These are phyloP conservation scores for Penicillium samsonianum DNA, from an alignment of 495 filamentous ascomycete species.

Conservation along the genomic window DNA sequence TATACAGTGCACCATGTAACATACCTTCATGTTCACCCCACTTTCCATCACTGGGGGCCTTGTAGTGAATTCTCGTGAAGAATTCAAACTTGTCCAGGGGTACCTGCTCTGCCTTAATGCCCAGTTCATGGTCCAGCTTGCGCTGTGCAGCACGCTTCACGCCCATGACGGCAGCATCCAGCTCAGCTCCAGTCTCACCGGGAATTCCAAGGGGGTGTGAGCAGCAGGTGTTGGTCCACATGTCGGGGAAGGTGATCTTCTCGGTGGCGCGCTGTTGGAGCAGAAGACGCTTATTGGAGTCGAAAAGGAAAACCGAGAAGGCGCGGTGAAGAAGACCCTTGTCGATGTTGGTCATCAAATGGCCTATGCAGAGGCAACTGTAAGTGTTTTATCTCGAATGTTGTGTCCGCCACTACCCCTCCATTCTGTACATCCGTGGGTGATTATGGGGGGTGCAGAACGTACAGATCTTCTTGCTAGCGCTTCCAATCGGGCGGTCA, in stretches of 20 bases:
- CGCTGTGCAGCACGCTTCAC: slow-evolving; percentile 89
- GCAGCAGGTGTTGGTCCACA: slow-evolving; percentile 99
- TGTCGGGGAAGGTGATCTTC: slow-evolving; percentile 98
- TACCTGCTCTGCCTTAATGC: slow-evolving; percentile 88
- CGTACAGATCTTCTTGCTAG: slow-evolving; percentile 97
- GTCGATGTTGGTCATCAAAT: slow-evolving; percentile 98
- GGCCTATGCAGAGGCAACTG: slow-evolving; percentile 57
- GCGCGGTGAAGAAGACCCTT: slow-evolving; percentile 93
- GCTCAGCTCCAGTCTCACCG: slow-evolving; percentile 82
- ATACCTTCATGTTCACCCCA: slow-evolving; percentile 99
- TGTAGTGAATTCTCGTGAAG: slow-evolving; percentile 96
- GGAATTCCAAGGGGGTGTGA: slow-evolving; percentile 93
- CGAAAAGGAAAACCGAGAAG: slow-evolving; percentile 97
- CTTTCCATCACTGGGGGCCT: slow-evolving; percentile 92
- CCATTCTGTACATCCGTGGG: slow-evolving; percentile 10
- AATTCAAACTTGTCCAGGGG: slow-evolving; percentile 89
- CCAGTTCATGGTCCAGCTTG: slow-evolving; percentile 92
- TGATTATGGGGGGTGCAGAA: slow-evolving; percentile 17
- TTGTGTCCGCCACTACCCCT: slow-evolving; percentile 18
- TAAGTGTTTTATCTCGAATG: slow-evolving; percentile 3
- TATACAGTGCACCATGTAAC: slow-evolving; percentile 25
- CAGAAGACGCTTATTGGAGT: slow-evolving; percentile 80
- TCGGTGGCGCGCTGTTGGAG: slow-evolving; percentile 94
- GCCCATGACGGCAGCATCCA: slow-evolving; percentile 76
- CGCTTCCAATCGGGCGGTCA: slow-evolving; percentile 91